Conservation (phyloP, 352 stramenopile species). For the Phytopythium ostracodes region DNA sequence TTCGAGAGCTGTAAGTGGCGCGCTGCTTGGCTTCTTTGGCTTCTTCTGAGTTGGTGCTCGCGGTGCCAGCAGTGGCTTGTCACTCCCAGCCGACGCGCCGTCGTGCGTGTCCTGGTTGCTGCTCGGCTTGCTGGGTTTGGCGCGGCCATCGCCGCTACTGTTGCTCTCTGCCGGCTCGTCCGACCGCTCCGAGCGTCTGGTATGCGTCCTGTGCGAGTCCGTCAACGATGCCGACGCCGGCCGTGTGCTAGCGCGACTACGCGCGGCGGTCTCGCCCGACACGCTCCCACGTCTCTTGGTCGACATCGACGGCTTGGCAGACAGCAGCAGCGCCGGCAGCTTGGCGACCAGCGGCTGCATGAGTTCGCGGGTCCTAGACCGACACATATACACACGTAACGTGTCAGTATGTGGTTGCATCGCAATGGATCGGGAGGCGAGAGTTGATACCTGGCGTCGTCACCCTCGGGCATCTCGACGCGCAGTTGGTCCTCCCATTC, state of each 20-base stretch:
- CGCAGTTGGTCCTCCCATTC: conserved; percentile 64
- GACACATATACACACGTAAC: background rate
- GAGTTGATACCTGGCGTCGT: conserved; percentile 35
- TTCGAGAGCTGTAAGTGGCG: conserved; percentile 34
- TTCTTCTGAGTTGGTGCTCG: conserved; percentile 31
- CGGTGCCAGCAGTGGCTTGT: background rate
- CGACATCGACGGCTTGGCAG: conserved; percentile 24
- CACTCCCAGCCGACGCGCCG: background rate
- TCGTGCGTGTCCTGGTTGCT: conserved; percentile 50
- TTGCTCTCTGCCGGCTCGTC: background rate
- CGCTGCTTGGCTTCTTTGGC: conserved; percentile 16
- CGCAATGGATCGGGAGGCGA: background rate
- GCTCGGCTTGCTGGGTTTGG: background rate
- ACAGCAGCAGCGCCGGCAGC: conserved; percentile 59
- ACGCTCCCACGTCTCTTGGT: conserved; percentile 7
- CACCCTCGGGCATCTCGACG: conserved; percentile 36
- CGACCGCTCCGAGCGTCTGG: background rate
- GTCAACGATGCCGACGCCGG: conserved; percentile 11
- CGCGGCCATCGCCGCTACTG: background rate
- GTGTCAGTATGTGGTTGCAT: background rate
- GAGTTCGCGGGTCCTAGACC: conserved; percentile 62
- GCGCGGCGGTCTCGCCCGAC: conserved; percentile 3
- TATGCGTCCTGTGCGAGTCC: background rate
- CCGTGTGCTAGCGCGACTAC: conserved; percentile 15
- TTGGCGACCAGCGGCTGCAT: conserved; percentile 79